Conservation (phyloP, 1,139 yeast genomes). For the Pichia sp. region DNA sequence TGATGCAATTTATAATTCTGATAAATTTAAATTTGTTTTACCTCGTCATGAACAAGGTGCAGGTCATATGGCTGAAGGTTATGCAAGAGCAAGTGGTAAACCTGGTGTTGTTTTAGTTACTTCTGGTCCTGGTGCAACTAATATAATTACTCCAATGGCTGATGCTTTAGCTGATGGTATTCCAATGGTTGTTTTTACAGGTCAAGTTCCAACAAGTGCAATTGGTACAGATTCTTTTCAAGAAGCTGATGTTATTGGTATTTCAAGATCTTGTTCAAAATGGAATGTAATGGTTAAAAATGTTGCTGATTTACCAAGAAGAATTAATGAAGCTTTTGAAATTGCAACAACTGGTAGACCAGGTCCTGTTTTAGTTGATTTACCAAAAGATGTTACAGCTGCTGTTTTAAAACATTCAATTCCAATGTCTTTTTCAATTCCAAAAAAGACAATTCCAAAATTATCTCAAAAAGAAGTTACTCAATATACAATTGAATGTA, state of each 20-base stretch:
- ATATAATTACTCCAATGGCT: slow-evolving; percentile 94
- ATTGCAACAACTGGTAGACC: slow-evolving; percentile 96
- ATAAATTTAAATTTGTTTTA: slow-evolving; percentile 78
- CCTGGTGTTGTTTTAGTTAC: slow-evolving; percentile 98
- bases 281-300: slow-evolving; percentile 98
- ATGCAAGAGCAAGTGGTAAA: slow-evolving; percentile 90
- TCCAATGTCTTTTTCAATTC: slow-evolving; percentile 79
- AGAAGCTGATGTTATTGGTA: slow-evolving; percentile 97
- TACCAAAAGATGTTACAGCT: slow-evolving; percentile 97
- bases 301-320: slow-evolving; percentile 87
- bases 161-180: slow-evolving; percentile 97
- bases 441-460: slow-evolving; percentile 69
- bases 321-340: slow-evolving; percentile 96
- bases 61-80: slow-evolving; percentile 99
- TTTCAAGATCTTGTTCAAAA: slow-evolving; percentile 93
- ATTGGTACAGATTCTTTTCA: slow-evolving; percentile 99
- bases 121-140: slow-evolving; percentile 98
- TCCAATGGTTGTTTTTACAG: slow-evolving; percentile 95
- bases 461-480: slow-evolving; percentile 67
- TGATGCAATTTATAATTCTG: slow-evolving; percentile 92
- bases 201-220: slow-evolving; percentile 93
- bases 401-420: slow-evolving; percentile 80
- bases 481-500: slow-evolving; percentile 70
- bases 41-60: slow-evolving; percentile 99
- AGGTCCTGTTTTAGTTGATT: slow-evolving; percentile 95